A percentile compares a stretch with the other conserved stretches of the same genome.
Evolutionary conservation across 176 grass and related monocot species (phyloP).

Genomic region (Rhipidocladum racemiflorum): DNA sequence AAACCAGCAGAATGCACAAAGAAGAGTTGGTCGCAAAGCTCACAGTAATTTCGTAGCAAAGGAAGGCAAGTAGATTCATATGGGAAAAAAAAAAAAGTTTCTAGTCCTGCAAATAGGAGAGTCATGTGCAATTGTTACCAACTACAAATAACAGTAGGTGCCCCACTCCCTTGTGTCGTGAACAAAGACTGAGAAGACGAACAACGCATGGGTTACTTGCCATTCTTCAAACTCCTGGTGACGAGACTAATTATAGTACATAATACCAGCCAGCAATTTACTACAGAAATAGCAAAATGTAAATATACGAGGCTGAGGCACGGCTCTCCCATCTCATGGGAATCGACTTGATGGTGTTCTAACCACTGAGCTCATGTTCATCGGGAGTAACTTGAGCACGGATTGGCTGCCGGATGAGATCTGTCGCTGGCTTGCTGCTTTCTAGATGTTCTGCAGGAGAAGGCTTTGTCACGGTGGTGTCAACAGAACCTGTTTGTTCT

Average conservation of each 20-base stretch:
- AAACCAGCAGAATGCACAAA: not conserved
- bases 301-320: not conserved
- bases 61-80: not conserved
- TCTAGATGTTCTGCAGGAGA: slow-evolving; percentile 27
- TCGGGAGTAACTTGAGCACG: slow-evolving; percentile 36
- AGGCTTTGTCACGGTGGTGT: not conserved
- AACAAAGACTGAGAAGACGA: slow-evolving; percentile 30
- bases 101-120: not conserved
- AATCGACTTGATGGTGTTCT: slow-evolving; percentile 3
- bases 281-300: slow-evolving; percentile 40
- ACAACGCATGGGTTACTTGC: not conserved
- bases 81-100: not conserved
- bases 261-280: slow-evolving; percentile 35
- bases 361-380: slow-evolving; percentile 20
- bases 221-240: slow-evolving; percentile 25
- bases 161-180: not conserved
- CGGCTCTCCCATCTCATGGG: slow-evolving; percentile 1
- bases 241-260: slow-evolving; percentile 38
- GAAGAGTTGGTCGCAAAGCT: not conserved
- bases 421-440: not conserved
- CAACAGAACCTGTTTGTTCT: slow-evolving; percentile 36
- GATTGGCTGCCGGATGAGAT: slow-evolving; percentile 7
- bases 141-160: slow-evolving; percentile 29
- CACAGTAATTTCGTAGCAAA: not conserved
- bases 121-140: slow-evolving; percentile 27